Conservation (phyloP, 2,329 filamentous ascomycete species). For the Pleurostoma richardsiae region DNA sequence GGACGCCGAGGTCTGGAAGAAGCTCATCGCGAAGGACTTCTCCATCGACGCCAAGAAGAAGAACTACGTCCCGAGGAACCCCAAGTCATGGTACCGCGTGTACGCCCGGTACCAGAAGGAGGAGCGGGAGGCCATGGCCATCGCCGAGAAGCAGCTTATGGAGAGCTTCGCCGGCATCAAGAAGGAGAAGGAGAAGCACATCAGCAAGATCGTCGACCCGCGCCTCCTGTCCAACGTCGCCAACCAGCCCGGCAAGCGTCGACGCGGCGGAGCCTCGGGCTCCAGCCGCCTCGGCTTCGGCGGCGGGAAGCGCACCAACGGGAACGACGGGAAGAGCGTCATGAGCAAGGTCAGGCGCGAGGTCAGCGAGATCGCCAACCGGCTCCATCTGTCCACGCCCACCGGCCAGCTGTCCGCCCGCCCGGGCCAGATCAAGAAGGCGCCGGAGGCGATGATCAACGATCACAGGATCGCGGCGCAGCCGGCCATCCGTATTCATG, state of each 20-base stretch:
- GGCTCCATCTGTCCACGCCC: slow-evolving; percentile 38
- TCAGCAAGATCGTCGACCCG: slow-evolving; percentile 50
- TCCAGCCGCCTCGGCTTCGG: slow-evolving; percentile 35
- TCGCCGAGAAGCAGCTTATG: slow-evolving; percentile 53
- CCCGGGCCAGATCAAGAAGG: slow-evolving; percentile 36
- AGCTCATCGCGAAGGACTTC: slow-evolving; percentile 75
- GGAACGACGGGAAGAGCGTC: slow-evolving; percentile 35
- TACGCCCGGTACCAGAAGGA: slow-evolving; percentile 65
- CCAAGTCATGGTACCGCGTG: slow-evolving; percentile 70
- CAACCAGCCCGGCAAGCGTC: slow-evolving; percentile 22
- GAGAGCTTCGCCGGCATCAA: slow-evolving; percentile 52
- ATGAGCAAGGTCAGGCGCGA: slow-evolving; percentile 53
- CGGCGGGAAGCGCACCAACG: slow-evolving; percentile 46
- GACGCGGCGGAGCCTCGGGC: slow-evolving; percentile 5
- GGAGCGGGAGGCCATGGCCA: slow-evolving; percentile 49
- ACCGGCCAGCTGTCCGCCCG: slow-evolving; percentile 24
- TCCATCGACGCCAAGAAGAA: slow-evolving; percentile 57
- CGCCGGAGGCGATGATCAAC: slow-evolving; percentile 49
- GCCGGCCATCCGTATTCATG: slow-evolving; percentile 23
- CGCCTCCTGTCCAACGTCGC: slow-evolving; percentile 37
- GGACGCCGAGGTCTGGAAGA: slow-evolving; percentile 69
- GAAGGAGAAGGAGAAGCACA: slow-evolving; percentile 51
- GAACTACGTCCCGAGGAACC: slow-evolving; percentile 60
- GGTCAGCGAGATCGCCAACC: slow-evolving; percentile 45
- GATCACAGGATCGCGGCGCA: slow-evolving; percentile 41